A percentile compares a stretch with the other conserved stretches of the same genome.
Evolutionary conservation across 192 early-diverging fungal species (phyloP).

Genomic region (Chytriomyces sp.): DNA sequence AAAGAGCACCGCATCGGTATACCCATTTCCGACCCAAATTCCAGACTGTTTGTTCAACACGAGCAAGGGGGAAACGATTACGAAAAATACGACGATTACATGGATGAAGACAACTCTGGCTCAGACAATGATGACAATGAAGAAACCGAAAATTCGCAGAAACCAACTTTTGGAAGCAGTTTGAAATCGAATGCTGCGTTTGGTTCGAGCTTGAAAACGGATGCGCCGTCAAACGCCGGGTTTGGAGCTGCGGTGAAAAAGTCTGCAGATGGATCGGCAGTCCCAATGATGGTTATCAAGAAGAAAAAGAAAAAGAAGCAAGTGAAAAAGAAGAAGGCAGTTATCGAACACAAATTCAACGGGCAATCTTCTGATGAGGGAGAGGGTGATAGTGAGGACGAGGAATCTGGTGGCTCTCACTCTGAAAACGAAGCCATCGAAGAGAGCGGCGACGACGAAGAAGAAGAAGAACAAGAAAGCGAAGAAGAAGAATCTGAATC

Average conservation of each 20-base stretch:
- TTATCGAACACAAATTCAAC: slow-evolving; percentile 25
- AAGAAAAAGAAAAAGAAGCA: slow-evolving; percentile 51
- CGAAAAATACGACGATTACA: slow-evolving; percentile 27
- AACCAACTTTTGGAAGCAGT: slow-evolving; percentile 36
- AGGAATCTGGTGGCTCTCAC: slow-evolving; percentile 10
- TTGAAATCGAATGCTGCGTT: slow-evolving; percentile 16
- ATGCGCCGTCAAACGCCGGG: slow-evolving; percentile 10
- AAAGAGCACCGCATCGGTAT: slow-evolving; percentile 54
- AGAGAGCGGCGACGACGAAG: slow-evolving; percentile 1
- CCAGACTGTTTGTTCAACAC: slow-evolving; percentile 42
- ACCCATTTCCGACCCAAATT: slow-evolving; percentile 37
- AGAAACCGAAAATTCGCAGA: background rate
- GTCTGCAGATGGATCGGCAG: slow-evolving; percentile 22
- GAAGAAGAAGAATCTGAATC: slow-evolving; percentile 5
- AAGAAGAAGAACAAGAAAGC: slow-evolving; percentile 10
- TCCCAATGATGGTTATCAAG: slow-evolving; percentile 35
- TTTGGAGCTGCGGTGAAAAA: slow-evolving; percentile 42
- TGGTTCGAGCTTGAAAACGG: slow-evolving; percentile 19
- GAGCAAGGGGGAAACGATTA: slow-evolving; percentile 31
- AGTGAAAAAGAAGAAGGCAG: slow-evolving; percentile 23
- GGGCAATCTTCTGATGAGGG: slow-evolving; percentile 24
- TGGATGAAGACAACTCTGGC: slow-evolving; percentile 9
- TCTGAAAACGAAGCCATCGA: background rate
- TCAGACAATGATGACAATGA: slow-evolving; percentile 5
- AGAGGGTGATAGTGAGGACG: slow-evolving; percentile 1